Base-by-base conservation (phyloP, 768 basidiomycete genomes). In the Agaricus subrufescens region DNA sequence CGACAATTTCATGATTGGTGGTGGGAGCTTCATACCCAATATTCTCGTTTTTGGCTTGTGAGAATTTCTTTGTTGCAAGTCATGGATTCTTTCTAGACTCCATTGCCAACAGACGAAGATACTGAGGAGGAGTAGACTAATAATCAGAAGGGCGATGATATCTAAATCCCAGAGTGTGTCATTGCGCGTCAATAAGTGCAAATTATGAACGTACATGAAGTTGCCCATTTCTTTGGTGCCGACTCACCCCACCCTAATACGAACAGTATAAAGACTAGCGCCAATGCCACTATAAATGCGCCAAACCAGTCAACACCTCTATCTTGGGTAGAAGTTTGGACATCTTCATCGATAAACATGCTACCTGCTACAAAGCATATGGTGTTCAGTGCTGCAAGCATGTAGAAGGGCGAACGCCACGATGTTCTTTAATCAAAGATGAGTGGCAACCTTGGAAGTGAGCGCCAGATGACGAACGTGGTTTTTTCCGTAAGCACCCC, bases 251-350 rank as follows among this genome's bases (percentile, higher is more conserved):
- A 81, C 44, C 84, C 82, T 4, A 94, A 78, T 0, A 85, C 83
- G 61, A 92, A 92, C 9, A 86, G 76, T 58, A 94, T 75, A 0
- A 93, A 69, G 1, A 87, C 79, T 31, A 94, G 70, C 0, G 87
- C 89, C 0, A 71, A 66, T 0, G 89, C 89, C n/a, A 73, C 68
- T 12, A 93, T 67, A 15, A 77, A 66, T 0, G 86, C 87, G 3
- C 91, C 92, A 19, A 89, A 68, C 89, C 89, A 92, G 59, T 94
- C 91, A 0, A 93, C 75, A 0, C 84, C 73, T 29, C 73, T 67
- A 52, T 79, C 78, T 0, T 44, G 48, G 53, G 76, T 75, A 9
- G 61, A 51, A 0, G 79, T 73, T 11, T 74, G 75, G 19, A 63
- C 51, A 60, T 94, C 92, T 0, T 69, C 39, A 27, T 89, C 86